These are phyloP conservation scores for Heliamphora pulchella DNA, from an alignment of 179 eudicot species.

Conservation along the genomic window DNA sequence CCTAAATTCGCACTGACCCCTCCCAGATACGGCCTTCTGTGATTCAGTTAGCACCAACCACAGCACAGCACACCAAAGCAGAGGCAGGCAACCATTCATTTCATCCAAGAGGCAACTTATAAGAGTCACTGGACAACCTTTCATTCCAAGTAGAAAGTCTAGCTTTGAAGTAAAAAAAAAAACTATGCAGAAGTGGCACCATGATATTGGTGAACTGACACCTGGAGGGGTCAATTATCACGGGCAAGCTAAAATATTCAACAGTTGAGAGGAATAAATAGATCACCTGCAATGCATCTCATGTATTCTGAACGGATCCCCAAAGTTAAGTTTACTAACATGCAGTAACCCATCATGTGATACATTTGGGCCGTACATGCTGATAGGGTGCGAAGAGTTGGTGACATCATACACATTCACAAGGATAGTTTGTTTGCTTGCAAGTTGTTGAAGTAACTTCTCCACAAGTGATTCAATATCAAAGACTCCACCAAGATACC, in stretches of 20 bases:
- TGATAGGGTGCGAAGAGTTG: constrained; percentile 51
- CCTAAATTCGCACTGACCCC: neutral
- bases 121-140: neutral
- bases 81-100: constrained; percentile 4
- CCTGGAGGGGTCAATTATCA: neutral
- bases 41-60: neutral
- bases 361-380: constrained; percentile 72
- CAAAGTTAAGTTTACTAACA: constrained; percentile 63
- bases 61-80: neutral
- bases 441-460: constrained; percentile 81
- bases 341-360: constrained; percentile 41
- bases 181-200: neutral
- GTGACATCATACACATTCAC: constrained; percentile 79
- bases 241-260: neutral
- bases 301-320: constrained; percentile 75
- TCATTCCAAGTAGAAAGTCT: neutral
- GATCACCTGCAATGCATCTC: constrained; percentile 88
- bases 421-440: constrained; percentile 79
- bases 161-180: neutral
- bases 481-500: constrained; percentile 81
- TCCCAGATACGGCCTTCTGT: neutral
- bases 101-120: neutral
- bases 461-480: constrained; percentile 86
- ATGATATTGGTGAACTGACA: neutral
- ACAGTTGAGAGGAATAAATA: neutral